Base-by-base conservation (phyloP, 2,329 filamentous ascomycete species). In the Alternaria dauci region DNA sequence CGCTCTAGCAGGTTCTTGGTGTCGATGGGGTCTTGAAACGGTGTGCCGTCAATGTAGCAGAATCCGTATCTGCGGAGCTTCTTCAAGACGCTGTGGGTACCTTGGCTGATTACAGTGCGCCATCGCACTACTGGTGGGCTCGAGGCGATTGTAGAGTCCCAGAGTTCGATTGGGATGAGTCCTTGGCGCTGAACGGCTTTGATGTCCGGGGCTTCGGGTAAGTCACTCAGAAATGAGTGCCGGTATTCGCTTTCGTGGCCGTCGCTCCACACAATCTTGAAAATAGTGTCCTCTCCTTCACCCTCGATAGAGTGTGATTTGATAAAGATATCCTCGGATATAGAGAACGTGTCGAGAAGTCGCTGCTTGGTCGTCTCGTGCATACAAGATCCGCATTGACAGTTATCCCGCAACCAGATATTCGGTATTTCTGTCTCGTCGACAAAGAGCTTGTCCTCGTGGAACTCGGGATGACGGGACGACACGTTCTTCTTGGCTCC, bases 1-100 rank as follows among this genome's bases (percentile, higher is more conserved):
- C 88, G 87, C 72, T 92, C 86, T 2, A 98, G 83, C 1, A 97
- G 83, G n/a, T 81, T 76, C 77, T 94, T 80, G 0, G 94, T 97
- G 6, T 89, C 85, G 5, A 85, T 85, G 1, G 65, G 28, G 14
- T 63, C 38, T 1, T 61, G 46, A 23, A 64, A 59, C 12, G 93
- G 92, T 14, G 90, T 90, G 43, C 84, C 82, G 48, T 88, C 84
- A 16, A 97, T 87, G 72, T 94, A 94, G 69, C 86, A 91, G 74
- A 96, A 93, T 3, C 94, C 94, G 63, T 86, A 87, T 61, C 80
- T 76, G 60, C 86, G 86, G 68, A 96, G 90, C 36, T 86, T 83
- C 23, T 83, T 76, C 26, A 85, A 84, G 28, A 95, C 81, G 85
- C 12, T 77, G 69, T 20, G 87, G 83, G 14, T 12, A 2, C 14